Evolutionary conservation across 2,329 filamentous ascomycete species (phyloP).

Genomic region (Penicillium digitatum): DNA sequence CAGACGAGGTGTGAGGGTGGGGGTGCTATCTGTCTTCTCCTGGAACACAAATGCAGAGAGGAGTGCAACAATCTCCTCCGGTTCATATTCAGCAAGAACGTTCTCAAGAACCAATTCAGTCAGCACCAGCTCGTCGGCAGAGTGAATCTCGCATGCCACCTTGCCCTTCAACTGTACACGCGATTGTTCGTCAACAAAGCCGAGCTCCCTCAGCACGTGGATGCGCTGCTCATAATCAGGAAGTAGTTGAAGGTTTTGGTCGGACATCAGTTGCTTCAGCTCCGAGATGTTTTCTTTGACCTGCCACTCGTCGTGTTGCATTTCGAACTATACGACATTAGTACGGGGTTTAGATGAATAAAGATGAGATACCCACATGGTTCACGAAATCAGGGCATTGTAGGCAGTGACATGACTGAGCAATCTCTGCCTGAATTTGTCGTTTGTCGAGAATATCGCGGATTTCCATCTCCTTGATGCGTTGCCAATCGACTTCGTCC

Average conservation of each 20-base stretch:
- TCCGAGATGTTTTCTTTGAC: conserved; percentile 90
- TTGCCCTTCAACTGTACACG: conserved; percentile 96
- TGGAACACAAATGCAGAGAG: conserved; percentile 96
- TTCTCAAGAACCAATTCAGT: conserved; percentile 97
- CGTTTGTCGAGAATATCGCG: conserved; percentile 75
- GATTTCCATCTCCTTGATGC: conserved; percentile 76
- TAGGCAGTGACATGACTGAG: conserved; percentile 63
- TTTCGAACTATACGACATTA: conserved; percentile 63
- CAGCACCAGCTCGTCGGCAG: conserved; percentile 89
- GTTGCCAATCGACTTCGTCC: conserved; percentile 78
- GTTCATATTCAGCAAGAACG: conserved; percentile 89
- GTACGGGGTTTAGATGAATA: neutral
- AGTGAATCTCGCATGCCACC: conserved; percentile 97
- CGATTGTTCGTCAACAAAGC: conserved; percentile 81
- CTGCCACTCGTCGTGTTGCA: conserved; percentile 95
- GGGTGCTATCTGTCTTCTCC: conserved; percentile 82
- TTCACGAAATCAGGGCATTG: conserved; percentile 76
- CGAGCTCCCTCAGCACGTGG: conserved; percentile 82
- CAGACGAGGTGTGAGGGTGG: conserved; percentile 75
- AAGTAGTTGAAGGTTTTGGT: conserved; percentile 91
- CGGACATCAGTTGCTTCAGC: conserved; percentile 82
- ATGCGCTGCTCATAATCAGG: conserved; percentile 97
- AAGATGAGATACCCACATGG: conserved; percentile 61
- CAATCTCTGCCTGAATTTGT: conserved; percentile 57
- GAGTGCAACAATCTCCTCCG: conserved; percentile 91